These are phyloP conservation scores for Aspergillus biplanus DNA, from an alignment of 495 filamentous ascomycete species.

Conservation along the genomic window DNA sequence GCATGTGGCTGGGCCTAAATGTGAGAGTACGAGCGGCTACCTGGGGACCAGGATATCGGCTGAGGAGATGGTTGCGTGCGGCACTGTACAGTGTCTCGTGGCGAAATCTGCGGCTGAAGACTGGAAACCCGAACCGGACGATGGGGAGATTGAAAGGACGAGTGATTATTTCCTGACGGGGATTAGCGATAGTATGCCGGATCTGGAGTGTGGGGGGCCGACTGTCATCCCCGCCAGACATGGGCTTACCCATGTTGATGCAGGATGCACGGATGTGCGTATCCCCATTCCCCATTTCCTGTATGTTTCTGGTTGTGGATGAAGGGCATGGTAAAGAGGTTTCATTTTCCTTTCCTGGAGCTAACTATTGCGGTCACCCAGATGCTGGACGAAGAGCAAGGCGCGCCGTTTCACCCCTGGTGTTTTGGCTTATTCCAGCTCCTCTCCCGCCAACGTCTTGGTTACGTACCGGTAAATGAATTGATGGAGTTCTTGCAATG, in stretches of 20 bases:
- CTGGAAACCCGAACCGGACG: conserved; percentile 5
- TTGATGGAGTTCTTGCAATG: conserved; percentile 3
- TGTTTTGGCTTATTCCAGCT: conserved; percentile 1
- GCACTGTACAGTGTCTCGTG: conserved; percentile 3
- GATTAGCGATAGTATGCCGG: background rate
- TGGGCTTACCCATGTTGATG: background rate
- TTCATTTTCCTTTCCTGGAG: background rate
- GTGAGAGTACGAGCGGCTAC: background rate
- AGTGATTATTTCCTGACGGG: conserved; percentile 6
- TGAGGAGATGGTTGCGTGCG: conserved; percentile 8
- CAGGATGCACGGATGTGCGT: background rate
- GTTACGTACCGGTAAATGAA: background rate
- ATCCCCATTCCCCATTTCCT: background rate
- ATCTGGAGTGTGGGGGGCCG: background rate
- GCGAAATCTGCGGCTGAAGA: background rate
- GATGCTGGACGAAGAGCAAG: background rate
- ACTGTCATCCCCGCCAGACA: conserved; percentile 5
- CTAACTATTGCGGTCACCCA: background rate
- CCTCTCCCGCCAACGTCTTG: background rate
- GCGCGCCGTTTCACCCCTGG: conserved; percentile 4
- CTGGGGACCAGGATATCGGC: background rate
- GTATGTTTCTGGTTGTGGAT: background rate
- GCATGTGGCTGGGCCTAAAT: background rate
- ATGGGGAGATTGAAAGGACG: background rate
- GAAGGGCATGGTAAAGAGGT: background rate